A percentile compares a stretch with the other conserved stretches of the same genome.
Evolutionary conservation across 2,329 filamentous ascomycete genomes (phyloP).

Genomic region (Trichoderma afroharzianum): DNA sequence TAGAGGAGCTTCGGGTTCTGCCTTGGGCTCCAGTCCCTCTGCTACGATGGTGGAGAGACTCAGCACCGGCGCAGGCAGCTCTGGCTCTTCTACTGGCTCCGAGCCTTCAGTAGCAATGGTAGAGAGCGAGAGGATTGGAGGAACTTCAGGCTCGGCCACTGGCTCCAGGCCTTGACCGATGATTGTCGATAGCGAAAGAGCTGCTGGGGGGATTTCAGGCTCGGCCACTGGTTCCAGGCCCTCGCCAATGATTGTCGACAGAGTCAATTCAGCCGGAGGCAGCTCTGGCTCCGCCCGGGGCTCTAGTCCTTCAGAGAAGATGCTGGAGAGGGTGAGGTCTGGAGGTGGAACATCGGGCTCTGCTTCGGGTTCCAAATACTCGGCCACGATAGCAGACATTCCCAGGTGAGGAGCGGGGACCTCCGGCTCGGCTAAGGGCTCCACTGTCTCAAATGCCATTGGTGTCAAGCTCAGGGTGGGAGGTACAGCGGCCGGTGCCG

Average conservation of each 20-base stretch:
- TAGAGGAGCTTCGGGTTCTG: slow-evolving; percentile 23
- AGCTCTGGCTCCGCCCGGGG: slow-evolving; percentile 27
- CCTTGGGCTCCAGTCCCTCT: slow-evolving; percentile 31
- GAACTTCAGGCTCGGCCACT: slow-evolving; percentile 23
- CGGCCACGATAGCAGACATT: slow-evolving; percentile 27
- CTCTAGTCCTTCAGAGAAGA: slow-evolving; percentile 30
- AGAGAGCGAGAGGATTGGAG: slow-evolving; percentile 30
- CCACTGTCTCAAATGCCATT: slow-evolving; percentile 38
- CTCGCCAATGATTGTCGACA: slow-evolving; percentile 35
- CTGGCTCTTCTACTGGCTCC: slow-evolving; percentile 30
- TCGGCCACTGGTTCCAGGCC: slow-evolving; percentile 40
- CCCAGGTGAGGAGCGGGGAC: slow-evolving; percentile 23
- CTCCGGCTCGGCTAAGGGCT: slow-evolving; percentile 36
- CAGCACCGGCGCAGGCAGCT: slow-evolving; percentile 21
- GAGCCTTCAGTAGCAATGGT: slow-evolving; percentile 32
- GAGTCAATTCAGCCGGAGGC: slow-evolving; percentile 33
- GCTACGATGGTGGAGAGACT: slow-evolving; percentile 29
- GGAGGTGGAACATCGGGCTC: slow-evolving; percentile 21
- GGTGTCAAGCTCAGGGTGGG: slow-evolving; percentile 33
- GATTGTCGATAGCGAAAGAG: slow-evolving; percentile 29
- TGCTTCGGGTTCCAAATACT: slow-evolving; percentile 29
- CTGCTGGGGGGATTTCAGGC: slow-evolving; percentile 20
- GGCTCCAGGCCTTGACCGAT: slow-evolving; percentile 25
- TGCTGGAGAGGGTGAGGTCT: slow-evolving; percentile 25
- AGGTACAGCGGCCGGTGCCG: slow-evolving; percentile 27